These are phyloP conservation scores for Cercophora samala DNA, from an alignment of 495 filamentous ascomycete species.

Conservation along the genomic window DNA sequence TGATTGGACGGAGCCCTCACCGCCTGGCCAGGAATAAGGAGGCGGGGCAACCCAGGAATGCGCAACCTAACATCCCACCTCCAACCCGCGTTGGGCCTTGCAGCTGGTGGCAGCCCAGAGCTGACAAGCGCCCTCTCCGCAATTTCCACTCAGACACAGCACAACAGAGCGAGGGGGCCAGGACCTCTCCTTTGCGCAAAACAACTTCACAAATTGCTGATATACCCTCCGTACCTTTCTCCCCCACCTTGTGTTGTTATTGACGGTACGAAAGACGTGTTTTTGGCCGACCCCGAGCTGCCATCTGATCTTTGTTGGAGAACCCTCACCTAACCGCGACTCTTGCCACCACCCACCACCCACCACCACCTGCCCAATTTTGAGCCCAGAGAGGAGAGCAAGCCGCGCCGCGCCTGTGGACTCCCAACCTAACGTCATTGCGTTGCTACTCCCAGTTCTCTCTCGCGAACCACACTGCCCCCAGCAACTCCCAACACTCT, in stretches of 20 bases:
- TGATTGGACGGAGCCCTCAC: neutral
- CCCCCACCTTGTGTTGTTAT: neutral
- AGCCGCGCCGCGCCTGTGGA: slow-evolving; percentile 18
- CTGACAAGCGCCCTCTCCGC: neutral
- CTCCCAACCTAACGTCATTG: slow-evolving; percentile 21
- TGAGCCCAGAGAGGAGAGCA: slow-evolving; percentile 20
- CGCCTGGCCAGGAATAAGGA: neutral
- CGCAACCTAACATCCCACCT: neutral
- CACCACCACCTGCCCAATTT: slow-evolving; percentile 28
- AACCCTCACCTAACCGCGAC: slow-evolving; percentile 13
- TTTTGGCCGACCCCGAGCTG: neutral
- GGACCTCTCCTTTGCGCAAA: neutral
- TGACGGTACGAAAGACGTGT: neutral
- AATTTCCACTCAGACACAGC: slow-evolving; percentile 6
- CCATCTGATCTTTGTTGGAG: neutral
- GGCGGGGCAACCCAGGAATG: neutral
- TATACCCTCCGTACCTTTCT: neutral
- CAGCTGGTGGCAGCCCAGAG: neutral
- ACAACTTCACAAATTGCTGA: neutral
- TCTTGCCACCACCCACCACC: neutral
- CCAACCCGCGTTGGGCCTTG: slow-evolving; percentile 5
- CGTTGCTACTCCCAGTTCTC: slow-evolving; percentile 16
- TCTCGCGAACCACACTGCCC: slow-evolving; percentile 13
- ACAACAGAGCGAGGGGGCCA: neutral
- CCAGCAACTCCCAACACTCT: neutral